phyloP scores from a whole-genome alignment of 2,329 filamentous ascomycete genomes.

The Penicillium sp. region DNA sequence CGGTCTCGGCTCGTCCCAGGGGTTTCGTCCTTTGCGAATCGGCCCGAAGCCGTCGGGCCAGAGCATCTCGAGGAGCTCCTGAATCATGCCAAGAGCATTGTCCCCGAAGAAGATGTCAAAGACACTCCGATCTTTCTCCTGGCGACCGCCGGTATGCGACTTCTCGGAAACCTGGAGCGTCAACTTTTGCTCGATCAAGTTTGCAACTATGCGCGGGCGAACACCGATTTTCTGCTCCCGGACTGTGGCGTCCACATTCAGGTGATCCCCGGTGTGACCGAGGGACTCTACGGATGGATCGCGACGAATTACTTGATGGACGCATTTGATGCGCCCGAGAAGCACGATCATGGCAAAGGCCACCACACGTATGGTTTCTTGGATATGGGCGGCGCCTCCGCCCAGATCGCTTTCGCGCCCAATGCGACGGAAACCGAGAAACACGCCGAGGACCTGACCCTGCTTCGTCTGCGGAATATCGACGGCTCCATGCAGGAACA shows the following conservation, averaged over 20 bases:
- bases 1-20: constrained; percentile 28
- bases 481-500: constrained; percentile 74
- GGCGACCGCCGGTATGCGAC: constrained; percentile 89
- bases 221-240: constrained; percentile 77
- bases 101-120: constrained; percentile 68
- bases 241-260: constrained; percentile 86
- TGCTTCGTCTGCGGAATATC: constrained; percentile 76
- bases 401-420: constrained; percentile 95
- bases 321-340: constrained; percentile 71
- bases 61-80: constrained; percentile 76
- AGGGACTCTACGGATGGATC: constrained; percentile 95
- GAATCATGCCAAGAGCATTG: constrained; percentile 70
- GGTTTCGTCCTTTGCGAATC: constrained; percentile 81
- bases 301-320: constrained; percentile 92
- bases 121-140: constrained; percentile 92
- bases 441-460: constrained; percentile 81
- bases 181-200: constrained; percentile 67
- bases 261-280: constrained; percentile 90
- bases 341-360: constrained; percentile 73
- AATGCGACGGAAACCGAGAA: constrained; percentile 85
- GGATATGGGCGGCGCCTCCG: constrained; percentile 96
- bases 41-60: constrained; percentile 67
- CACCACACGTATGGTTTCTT: constrained; percentile 96
- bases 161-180: constrained; percentile 70
- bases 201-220: constrained; percentile 71